Percentiles rank a stretch among this genome's conserved stretches.
These are phyloP conservation scores for Mortierella sp. DNA, from an alignment of 371 early-diverging fungal genomes.

Conservation along the genomic window DNA sequence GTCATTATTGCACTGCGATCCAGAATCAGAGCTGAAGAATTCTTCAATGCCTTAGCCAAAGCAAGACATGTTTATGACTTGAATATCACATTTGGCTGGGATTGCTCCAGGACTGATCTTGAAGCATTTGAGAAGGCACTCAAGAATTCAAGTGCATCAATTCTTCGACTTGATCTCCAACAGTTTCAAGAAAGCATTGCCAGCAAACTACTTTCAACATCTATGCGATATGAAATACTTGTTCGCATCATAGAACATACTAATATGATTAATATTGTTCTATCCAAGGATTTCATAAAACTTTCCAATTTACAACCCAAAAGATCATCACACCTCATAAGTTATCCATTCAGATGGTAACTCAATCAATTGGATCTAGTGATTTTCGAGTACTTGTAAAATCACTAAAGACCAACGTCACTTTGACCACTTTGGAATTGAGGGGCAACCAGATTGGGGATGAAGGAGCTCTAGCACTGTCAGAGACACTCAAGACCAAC, in stretches of 20 bases:
- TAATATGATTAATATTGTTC: background rate
- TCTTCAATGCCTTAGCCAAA: no score
- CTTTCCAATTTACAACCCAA: background rate
- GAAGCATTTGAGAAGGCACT: background rate
- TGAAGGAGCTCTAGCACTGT: no score
- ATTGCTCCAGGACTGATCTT: background rate
- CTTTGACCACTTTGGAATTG: background rate
- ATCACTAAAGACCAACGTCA: background rate
- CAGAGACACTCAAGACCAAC: background rate
- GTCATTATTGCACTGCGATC: no score
- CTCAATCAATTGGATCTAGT: background rate
- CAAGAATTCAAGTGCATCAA: background rate
- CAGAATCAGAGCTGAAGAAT: no score
- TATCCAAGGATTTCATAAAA: background rate
- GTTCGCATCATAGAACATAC: no score
- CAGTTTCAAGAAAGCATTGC: no score
- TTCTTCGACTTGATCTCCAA: no score
- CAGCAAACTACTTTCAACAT: no score
- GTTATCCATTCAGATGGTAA: background rate
- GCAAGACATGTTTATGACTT: no score
- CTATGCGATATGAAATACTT: no score
- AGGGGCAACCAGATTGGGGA: no score
- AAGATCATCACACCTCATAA: background rate
- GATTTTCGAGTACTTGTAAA: background rate
- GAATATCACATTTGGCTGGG: background rate